Base-by-base conservation (phyloP, 1,284 basidiomycete genomes). In the Cutaneotrichosporon arboriforme region DNA sequence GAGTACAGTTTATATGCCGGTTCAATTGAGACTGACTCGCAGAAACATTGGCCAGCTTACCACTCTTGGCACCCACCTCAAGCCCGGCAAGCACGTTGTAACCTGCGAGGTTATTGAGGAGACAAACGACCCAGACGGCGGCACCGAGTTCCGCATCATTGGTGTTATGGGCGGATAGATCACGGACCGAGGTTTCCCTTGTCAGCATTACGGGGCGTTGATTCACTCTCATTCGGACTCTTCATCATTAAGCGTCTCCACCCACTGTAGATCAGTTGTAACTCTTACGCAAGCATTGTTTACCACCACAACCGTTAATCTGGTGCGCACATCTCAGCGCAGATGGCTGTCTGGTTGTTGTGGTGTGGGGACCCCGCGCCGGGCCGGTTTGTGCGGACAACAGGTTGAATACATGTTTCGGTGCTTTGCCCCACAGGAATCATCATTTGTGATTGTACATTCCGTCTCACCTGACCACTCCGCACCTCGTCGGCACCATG, bases 21-120 rank as follows among this genome's bases (percentile, higher is more conserved):
- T 50, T 52, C n/a, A n/a, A n/a, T n/a, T n/a, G n/a, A n/a, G n/a
- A n/a, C n/a, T n/a, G 33, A 52, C 47, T 4, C 7, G 10, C 47
- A 68, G 58, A 15, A 60, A 60, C 49, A 60, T 57, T 38, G 59
- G 59, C 10, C 55, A 51, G 5, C 54, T 55, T 26, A 31, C 55
- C 15, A 52, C 51, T 17, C 26, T 59, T 8, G 35, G 41, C 3
- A 52, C 49, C 18, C 20, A 20, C 33, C 38, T 57, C 20, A 13
- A 31, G 13, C 33, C 50, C 12, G 54, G 60, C 41, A 41, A 18
- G 22, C 51, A 57, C 51, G 38, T 21, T 5, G 45, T 58, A 17
- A 59, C 51, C 12, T 56, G 57, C 52, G 45, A 55, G 43, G 23
- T 61, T 18, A 35, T 61, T 21, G n/a, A 22, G n/a, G 45, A 61